A percentile compares a stretch with the other conserved stretches of the same genome.
Evolutionary conservation across 140 eudicot species (phyloP).

Genomic region (Cichorium intybus): DNA sequence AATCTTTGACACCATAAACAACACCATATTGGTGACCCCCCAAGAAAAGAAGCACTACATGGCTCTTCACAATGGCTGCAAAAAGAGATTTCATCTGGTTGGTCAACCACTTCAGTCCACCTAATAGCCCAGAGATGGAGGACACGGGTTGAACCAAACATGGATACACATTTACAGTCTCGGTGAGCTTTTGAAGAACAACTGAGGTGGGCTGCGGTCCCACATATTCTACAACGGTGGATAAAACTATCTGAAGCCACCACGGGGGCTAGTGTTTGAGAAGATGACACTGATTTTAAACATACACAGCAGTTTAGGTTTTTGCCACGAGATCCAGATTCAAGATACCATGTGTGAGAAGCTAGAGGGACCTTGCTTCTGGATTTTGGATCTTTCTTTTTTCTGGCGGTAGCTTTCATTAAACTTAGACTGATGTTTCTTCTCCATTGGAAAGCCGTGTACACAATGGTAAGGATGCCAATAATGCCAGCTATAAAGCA

Average conservation of each 20-base stretch:
- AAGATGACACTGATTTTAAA: constrained; percentile 70
- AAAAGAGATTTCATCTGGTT: constrained; percentile 79
- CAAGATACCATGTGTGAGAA: constrained; percentile 84
- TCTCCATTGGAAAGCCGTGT: constrained; percentile 98
- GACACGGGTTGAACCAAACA: constrained; percentile 72
- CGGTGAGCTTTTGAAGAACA: constrained; percentile 79
- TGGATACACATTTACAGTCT: constrained; percentile 90
- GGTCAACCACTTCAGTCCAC: constrained; percentile 94
- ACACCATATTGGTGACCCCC: constrained; percentile 98
- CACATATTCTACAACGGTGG: constrained; percentile 76
- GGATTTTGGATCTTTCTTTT: constrained; percentile 88
- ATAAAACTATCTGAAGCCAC: constrained; percentile 76
- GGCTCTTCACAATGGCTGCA: constrained; percentile 98
- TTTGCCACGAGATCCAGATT: constrained; percentile 75
- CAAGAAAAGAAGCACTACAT: constrained; percentile 84
- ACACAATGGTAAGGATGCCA: constrained; percentile 78
- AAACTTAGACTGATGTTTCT: constrained; percentile 80
- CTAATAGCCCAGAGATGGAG: constrained; percentile 92
- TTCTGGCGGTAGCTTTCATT: constrained; percentile 94
- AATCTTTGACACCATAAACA: constrained; percentile 97
- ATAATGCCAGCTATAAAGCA: constrained; percentile 85
- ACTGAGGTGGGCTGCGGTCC: constrained; percentile 84
- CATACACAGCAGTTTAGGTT: constrained; percentile 93
- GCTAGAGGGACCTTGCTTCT: constrained; percentile 65
- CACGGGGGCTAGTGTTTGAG: constrained; percentile 73